Conservation (phyloP, 2,329 filamentous ascomycete genomes). For the Malbranchea zuffiana region DNA sequence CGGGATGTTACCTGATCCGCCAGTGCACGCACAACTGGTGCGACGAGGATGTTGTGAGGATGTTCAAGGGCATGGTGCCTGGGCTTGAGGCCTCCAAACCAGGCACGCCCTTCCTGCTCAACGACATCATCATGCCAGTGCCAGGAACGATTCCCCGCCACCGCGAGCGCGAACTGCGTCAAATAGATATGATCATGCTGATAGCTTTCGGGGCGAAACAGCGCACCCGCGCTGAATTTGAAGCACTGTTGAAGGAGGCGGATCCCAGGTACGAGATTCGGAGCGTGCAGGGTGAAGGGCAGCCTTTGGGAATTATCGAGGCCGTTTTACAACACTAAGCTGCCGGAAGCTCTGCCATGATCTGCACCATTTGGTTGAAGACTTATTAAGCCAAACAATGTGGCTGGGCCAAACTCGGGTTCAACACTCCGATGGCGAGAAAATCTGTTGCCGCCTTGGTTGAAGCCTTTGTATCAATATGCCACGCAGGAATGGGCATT, state of each 20-base stretch:
- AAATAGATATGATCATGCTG: slow-evolving; percentile 21
- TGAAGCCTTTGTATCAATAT: too few species aligned
- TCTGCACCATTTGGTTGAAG: too few species aligned
- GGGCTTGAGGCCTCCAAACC: slow-evolving; percentile 16
- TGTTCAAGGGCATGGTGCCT: slow-evolving; percentile 19
- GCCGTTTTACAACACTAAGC: too few species aligned
- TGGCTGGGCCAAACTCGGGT: too few species aligned
- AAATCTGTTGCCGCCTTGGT: too few species aligned
- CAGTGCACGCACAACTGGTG: slow-evolving; percentile 20
- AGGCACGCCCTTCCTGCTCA: slow-evolving; percentile 18
- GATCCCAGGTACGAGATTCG: too few species aligned
- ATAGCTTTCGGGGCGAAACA: slow-evolving; percentile 20
- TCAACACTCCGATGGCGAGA: too few species aligned
- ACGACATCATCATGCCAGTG: slow-evolving; percentile 17
- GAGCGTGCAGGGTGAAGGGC: too few species aligned
- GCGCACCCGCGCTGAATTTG: slow-evolving; percentile 13
- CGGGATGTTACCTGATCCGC: slow-evolving; percentile 18
- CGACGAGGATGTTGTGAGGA: slow-evolving; percentile 18
- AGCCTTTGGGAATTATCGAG: too few species aligned
- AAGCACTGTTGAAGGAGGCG: background rate
- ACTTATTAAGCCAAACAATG: too few species aligned
- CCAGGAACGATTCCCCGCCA: slow-evolving; percentile 4
- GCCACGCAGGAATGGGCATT: too few species aligned
- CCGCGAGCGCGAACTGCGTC: slow-evolving; percentile 15
- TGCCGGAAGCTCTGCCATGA: too few species aligned